Conservation (phyloP, 2,329 filamentous ascomycete genomes). For the Fusarium aywerte region DNA sequence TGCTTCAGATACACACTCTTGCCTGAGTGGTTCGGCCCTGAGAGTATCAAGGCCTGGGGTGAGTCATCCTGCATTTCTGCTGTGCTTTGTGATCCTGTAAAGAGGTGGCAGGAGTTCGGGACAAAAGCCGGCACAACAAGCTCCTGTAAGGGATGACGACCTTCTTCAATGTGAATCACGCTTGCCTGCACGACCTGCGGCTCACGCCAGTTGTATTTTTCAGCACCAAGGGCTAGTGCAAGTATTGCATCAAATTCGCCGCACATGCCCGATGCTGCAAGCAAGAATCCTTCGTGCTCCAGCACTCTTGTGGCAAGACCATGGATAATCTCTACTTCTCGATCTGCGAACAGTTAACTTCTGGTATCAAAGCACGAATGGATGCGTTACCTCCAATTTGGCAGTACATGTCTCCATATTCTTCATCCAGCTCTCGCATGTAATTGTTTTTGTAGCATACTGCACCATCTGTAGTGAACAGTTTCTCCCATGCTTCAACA, state of each 20-base stretch:
- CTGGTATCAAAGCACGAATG: neutral
- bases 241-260: constrained; percentile 89
- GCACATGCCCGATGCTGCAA: constrained; percentile 78
- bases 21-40: constrained; percentile 95
- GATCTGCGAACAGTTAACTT: constrained; percentile 63
- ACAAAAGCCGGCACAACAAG: constrained; percentile 83
- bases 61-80: constrained; percentile 1
- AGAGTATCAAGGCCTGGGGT: constrained; percentile 78
- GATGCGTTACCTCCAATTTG: constrained; percentile 76
- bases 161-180: constrained; percentile 77
- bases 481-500: constrained; percentile 76
- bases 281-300: constrained; percentile 72
- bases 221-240: constrained; percentile 81
- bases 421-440: constrained; percentile 82
- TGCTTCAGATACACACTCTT: constrained; percentile 98
- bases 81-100: constrained; percentile 63
- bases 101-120: constrained; percentile 79
- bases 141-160: constrained; percentile 89
- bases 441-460: constrained; percentile 88
- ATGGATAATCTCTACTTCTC: constrained; percentile 90
- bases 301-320: constrained; percentile 77
- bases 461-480: constrained; percentile 76
- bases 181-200: constrained; percentile 78
- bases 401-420: constrained; percentile 86
- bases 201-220: constrained; percentile 74